phyloP scores from a whole-genome alignment of 441 rosid genomes.

The Brassica hybrid region DNA sequence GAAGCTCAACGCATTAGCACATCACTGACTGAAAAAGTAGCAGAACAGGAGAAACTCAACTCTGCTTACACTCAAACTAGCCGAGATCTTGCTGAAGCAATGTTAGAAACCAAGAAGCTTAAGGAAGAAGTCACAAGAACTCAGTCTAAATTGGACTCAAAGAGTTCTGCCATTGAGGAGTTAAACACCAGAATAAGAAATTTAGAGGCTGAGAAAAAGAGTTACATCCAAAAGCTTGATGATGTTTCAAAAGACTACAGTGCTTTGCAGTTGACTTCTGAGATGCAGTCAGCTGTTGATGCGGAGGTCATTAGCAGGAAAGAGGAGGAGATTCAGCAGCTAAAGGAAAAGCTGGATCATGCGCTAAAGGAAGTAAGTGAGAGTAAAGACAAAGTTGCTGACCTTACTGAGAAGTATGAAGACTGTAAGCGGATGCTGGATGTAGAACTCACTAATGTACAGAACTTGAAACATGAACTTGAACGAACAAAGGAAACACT shows the following conservation, averaged over 20 bases:
- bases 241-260: conserved; percentile 53
- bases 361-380: conserved; percentile 47
- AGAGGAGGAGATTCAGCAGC: conserved; percentile 55
- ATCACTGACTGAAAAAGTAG: conserved; percentile 56
- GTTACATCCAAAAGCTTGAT: conserved; percentile 51
- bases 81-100: conserved; percentile 60
- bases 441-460: conserved; percentile 48
- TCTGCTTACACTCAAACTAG: conserved; percentile 51
- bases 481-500: conserved; percentile 54
- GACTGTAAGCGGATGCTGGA: conserved; percentile 58
- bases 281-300: conserved; percentile 55
- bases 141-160: conserved; percentile 55
- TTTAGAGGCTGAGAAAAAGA: conserved; percentile 58
- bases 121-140: conserved; percentile 51
- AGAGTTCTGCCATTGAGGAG: conserved; percentile 54
- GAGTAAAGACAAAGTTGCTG: conserved; percentile 48
- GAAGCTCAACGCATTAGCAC: conserved; percentile 1
- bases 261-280: conserved; percentile 64
- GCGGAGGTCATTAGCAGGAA: conserved; percentile 57
- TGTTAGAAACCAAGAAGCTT: conserved; percentile 52
- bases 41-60: conserved; percentile 56
- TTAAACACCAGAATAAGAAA: conserved; percentile 58
- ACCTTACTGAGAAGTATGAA: conserved; percentile 61
- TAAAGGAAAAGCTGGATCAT: conserved; percentile 57
- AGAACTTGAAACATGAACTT: conserved; percentile 65